Conservation (phyloP, 1,284 basidiomycete species). For the Thecaphora thlaspeos region DNA sequence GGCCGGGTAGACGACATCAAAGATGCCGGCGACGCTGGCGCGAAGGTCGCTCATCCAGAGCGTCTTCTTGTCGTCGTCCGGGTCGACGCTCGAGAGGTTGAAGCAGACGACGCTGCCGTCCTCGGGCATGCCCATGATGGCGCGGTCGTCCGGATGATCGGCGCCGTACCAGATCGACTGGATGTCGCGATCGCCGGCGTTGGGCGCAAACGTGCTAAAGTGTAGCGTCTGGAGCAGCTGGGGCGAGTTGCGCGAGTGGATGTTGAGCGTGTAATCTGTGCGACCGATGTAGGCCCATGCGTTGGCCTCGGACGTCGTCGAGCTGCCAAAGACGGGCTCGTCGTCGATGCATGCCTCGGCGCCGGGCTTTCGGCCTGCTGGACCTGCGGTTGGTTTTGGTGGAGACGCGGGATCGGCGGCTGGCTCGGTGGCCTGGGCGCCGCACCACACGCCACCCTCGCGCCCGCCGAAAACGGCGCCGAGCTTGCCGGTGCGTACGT, state of each 20-base stretch:
- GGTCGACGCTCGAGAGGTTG: conserved; percentile 27
- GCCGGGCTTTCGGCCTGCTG: no score
- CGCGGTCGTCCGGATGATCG: conserved; percentile 35
- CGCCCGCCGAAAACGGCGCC: conserved; percentile 69
- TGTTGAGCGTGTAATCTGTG: conserved; percentile 55
- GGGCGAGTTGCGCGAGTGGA: conserved; percentile 46
- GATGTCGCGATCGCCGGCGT: conserved; percentile 51
- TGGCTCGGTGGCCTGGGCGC: conserved; percentile 22
- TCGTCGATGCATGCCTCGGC: conserved; percentile 33
- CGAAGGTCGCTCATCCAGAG: conserved; percentile 39
- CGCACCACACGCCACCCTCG: conserved; percentile 30
- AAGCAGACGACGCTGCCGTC: conserved; percentile 51
- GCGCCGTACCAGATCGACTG: conserved; percentile 42
- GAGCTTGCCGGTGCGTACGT: conserved; percentile 77
- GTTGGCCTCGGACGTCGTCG: conserved; percentile 22
- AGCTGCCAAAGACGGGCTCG: conserved; percentile 23
- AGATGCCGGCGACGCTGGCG: conserved; percentile 40
- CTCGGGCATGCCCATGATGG: conserved; percentile 49
- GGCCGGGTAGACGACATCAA: conserved; percentile 46
- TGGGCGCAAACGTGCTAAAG: conserved; percentile 53
- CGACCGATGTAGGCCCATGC: conserved; percentile 46
- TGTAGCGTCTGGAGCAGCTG: conserved; percentile 48
- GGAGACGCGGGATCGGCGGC: neutral
- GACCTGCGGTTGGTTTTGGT: no score
- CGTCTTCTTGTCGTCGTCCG: conserved; percentile 8